Evolutionary conservation across 352 stramenopile species (phyloP), one percentile per base, ranked within the genome.

Genomic region (Thalassiosira sp.): DNA sequence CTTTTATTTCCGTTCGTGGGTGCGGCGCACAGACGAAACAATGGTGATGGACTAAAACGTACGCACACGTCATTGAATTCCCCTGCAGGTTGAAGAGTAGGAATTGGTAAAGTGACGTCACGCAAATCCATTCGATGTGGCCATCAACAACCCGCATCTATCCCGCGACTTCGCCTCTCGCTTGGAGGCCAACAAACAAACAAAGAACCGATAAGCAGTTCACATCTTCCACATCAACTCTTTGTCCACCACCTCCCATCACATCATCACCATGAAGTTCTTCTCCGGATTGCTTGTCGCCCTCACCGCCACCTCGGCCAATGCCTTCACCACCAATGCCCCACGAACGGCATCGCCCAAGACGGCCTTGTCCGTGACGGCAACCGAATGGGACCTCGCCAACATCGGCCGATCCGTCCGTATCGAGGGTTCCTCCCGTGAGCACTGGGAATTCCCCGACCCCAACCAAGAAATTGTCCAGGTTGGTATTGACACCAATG

Each of bases 391-490:
- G 73, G 73, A 82, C 37, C 45, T 82, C 5, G 66, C 60, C 43
- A 49, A 33, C 54, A 77, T 82, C 53, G 73, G 73, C 33, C 65
- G 73, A 13, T 73, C 65, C 0, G 73, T 82, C 11, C 60, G 73
- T 31, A 82, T 82, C 52, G 74, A 82, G 62, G 74, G 74, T 48
- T 61, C 57, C 46, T 79, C 74, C 53, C 74, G 74, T 67, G 67
- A 82, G 51, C 67, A 79, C 54, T 82, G 67, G 67, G 74, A 79
- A 51, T 82, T 82, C 48, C 67, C 67, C 62, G 74, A 82, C 22
- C 74, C 74, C 24, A 79, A 79, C 61, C 67, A 80, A 63, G 76
- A 84, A 58, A 80, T 77, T 35, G 70, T 84, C 24, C 76, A 84
- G 35, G 76, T 84, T 28, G 76, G 49, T 18, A 61, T 84, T 42